Percentiles rank a stretch among this genome's conserved stretches.
Conservation (phyloP, 78 protist species). For the Planoprotostelium fungivorum region DNA sequence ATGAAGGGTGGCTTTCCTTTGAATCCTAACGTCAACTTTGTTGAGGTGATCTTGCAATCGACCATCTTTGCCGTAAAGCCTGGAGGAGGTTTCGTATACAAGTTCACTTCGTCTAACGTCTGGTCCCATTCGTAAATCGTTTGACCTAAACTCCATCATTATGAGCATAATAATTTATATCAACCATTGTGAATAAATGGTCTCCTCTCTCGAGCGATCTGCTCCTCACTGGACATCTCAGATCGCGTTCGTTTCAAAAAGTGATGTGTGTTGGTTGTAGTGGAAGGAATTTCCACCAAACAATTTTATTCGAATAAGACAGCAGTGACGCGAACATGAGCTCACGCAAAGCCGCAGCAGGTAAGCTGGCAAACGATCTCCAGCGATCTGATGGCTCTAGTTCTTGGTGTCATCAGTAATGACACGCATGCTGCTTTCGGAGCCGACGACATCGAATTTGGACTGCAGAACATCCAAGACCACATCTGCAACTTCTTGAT, state of each 20-base stretch:
- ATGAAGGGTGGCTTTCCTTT: constrained; percentile 61
- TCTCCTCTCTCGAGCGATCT: neutral
- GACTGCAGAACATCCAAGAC: neutral
- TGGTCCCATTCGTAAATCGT: constrained; percentile 65
- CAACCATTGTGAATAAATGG: neutral
- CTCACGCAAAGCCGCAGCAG: neutral
- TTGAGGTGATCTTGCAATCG: constrained; percentile 27
- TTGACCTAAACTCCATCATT: constrained; percentile 20
- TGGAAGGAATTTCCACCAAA: no score
- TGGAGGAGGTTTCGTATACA: constrained; percentile 28
- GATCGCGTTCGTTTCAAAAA: no score
- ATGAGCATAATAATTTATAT: neutral
- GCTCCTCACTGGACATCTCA: neutral
- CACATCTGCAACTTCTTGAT: neutral
- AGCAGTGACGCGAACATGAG: neutral
- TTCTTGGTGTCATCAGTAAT: neutral
- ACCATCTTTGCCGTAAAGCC: constrained; percentile 53
- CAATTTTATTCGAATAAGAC: no score
- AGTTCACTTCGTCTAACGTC: constrained; percentile 49
- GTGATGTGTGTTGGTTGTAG: no score
- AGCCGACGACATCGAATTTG: neutral
- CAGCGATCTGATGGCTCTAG: neutral
- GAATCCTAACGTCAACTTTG: constrained; percentile 31
- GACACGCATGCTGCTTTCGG: neutral
- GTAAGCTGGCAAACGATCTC: neutral